These are phyloP conservation scores for Eucalyptus curtisii DNA, from an alignment of 345 rosid species.

Conservation along the genomic window DNA sequence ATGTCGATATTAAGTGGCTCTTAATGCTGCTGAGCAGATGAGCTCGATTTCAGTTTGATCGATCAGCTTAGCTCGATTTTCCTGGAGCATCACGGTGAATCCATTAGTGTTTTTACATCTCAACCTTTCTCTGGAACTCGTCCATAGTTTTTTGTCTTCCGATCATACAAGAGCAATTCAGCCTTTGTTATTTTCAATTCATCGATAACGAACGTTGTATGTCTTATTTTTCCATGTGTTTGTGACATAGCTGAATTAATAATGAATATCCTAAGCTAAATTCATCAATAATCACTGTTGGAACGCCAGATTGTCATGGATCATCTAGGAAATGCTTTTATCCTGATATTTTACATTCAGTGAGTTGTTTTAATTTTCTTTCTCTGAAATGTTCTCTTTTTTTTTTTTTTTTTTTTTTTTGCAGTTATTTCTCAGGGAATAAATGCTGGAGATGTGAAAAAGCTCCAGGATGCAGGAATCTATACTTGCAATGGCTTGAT, in stretches of 20 bases:
- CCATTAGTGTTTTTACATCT: background rate
- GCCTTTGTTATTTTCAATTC: background rate
- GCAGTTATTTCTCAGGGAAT: slow-evolving; percentile 76
- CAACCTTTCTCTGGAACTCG: background rate
- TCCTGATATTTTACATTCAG: background rate
- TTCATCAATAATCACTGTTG: background rate
- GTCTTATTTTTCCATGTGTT: background rate
- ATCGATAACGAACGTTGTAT: background rate
- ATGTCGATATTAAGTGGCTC: background rate
- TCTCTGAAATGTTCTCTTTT: background rate
- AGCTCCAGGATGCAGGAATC: slow-evolving; percentile 94
- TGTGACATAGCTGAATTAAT: background rate
- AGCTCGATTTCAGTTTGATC: background rate
- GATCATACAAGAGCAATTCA: background rate
- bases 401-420: background rate
- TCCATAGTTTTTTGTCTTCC: background rate
- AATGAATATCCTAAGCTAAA: too few species aligned
- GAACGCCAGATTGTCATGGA: background rate
- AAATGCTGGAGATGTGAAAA: slow-evolving; percentile 89
- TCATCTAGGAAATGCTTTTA: background rate
- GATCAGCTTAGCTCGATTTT: background rate
- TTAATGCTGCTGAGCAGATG: background rate
- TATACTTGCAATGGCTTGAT: slow-evolving; percentile 94
- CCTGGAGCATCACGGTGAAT: background rate
- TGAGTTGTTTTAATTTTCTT: background rate